These are phyloP conservation scores for Veloboletus limbatus DNA, from an alignment of 1,284 basidiomycete species.

Conservation along the genomic window DNA sequence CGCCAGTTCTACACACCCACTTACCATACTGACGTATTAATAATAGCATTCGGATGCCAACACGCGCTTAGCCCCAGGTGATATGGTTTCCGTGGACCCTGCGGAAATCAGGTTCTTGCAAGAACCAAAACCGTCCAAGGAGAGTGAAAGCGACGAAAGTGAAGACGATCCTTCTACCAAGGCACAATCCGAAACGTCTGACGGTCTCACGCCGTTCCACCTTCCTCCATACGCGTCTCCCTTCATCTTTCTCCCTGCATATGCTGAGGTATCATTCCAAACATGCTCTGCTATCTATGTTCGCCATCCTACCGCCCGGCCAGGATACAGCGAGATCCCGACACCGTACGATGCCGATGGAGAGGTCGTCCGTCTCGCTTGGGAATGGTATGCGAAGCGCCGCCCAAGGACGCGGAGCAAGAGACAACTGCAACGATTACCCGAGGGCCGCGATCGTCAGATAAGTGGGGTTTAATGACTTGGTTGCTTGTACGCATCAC, in stretches of 20 bases:
- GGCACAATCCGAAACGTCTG: slow-evolving; percentile 9
- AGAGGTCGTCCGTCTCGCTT: slow-evolving; percentile 78
- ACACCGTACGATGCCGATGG: slow-evolving; percentile 94
- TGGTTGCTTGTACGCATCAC: slow-evolving; percentile 1
- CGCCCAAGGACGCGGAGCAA: slow-evolving; percentile 72
- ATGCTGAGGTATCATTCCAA: slow-evolving; percentile 87
- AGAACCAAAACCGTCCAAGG: slow-evolving; percentile 31
- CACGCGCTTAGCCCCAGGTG: slow-evolving; percentile 89
- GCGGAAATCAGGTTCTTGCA: slow-evolving; percentile 76
- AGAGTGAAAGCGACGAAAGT: slow-evolving; percentile 11
- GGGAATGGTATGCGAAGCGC: slow-evolving; percentile 88
- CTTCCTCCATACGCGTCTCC: slow-evolving; percentile 89
- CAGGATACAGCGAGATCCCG: slow-evolving; percentile 89
- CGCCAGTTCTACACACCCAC: slow-evolving; percentile 1
- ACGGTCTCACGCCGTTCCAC: slow-evolving; percentile 68
- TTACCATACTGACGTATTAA: slow-evolving; percentile 2
- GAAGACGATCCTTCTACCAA: slow-evolving; percentile 4
- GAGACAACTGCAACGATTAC: slow-evolving; percentile 64
- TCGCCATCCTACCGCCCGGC: slow-evolving; percentile 92
- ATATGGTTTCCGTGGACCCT: slow-evolving; percentile 90
- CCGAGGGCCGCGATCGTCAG: slow-evolving; percentile 51
- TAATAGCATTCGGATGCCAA: slow-evolving; percentile 82
- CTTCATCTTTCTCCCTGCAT: slow-evolving; percentile 93
- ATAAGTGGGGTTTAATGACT: slow-evolving; percentile 17
- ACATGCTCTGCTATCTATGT: slow-evolving; percentile 95